These are phyloP conservation scores for Citeromyces matritensis DNA, from an alignment of 805 yeast species.

Conservation along the genomic window DNA sequence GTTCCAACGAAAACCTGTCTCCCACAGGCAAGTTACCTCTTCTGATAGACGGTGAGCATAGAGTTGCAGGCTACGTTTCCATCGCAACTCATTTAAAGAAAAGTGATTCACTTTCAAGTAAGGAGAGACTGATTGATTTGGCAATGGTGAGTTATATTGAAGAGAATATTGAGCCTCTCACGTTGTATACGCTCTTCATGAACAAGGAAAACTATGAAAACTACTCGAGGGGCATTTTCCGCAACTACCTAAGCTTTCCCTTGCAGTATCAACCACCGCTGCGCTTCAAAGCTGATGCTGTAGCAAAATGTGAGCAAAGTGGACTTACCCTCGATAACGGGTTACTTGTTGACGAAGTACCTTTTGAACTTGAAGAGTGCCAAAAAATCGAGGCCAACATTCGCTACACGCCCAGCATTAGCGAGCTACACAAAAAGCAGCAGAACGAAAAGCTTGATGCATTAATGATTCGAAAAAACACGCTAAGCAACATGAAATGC, in stretches of 20 bases:
- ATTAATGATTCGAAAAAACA: conserved; percentile 11
- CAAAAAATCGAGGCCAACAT: conserved; percentile 10
- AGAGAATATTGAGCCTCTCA: conserved; percentile 26
- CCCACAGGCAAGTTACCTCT: conserved; percentile 34
- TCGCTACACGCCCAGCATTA: conserved; percentile 12
- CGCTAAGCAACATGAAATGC: conserved; percentile 15
- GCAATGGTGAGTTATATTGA: conserved; percentile 26
- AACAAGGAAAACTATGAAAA: conserved; percentile 43
- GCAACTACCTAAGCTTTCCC: conserved; percentile 47
- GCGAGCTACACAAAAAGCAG: conserved; percentile 11
- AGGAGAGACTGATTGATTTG: conserved; percentile 19
- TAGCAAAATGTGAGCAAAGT: conserved; percentile 12
- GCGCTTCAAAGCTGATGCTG: conserved; percentile 18
- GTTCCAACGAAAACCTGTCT: conserved; percentile 43
- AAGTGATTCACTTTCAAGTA: conserved; percentile 2
- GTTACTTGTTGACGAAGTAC: conserved; percentile 7
- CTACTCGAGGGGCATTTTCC: conserved; percentile 40
- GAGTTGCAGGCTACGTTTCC: conserved; percentile 23
- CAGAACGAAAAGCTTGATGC: conserved; percentile 9
- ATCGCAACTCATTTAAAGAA: conserved; percentile 18
- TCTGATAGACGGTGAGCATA: conserved; percentile 9
- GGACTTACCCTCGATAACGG: conserved; percentile 14
- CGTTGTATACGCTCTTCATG: conserved; percentile 41
- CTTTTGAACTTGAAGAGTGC: conserved; percentile 10
- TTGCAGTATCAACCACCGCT: conserved; percentile 60